These are phyloP conservation scores for Cyclotella atomus DNA, from an alignment of 108 stramenopile species.

Conservation along the genomic window DNA sequence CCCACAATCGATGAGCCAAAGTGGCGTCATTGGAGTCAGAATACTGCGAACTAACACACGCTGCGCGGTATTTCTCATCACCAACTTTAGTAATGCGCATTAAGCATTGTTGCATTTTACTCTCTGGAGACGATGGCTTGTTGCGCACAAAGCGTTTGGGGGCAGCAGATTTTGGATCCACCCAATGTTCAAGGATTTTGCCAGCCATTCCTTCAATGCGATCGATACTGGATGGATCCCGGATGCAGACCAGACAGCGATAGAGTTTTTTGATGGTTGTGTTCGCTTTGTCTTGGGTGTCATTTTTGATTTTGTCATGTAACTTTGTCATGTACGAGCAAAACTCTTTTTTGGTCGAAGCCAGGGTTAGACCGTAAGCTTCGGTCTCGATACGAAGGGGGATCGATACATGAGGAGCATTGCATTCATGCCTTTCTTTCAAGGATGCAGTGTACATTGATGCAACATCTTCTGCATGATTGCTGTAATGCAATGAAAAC, in stretches of 20 bases:
- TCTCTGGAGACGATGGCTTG: constrained; percentile 29
- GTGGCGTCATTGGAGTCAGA: constrained; percentile 41
- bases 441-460: constrained; percentile 38
- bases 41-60: constrained; percentile 48
- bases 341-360: constrained; percentile 50
- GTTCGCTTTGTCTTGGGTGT: background rate
- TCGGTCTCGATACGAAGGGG: constrained; percentile 53
- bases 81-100: constrained; percentile 47
- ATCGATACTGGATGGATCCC: constrained; percentile 45
- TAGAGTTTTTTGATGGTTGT: constrained; percentile 32
- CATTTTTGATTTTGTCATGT: constrained; percentile 17
- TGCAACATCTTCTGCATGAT: constrained; percentile 53
- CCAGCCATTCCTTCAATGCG: constrained; percentile 40
- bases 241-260: constrained; percentile 53
- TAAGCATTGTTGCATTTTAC: constrained; percentile 42
- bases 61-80: constrained; percentile 36
- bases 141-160: constrained; percentile 48
- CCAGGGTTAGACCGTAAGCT: constrained; percentile 39
- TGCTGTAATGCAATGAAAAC: constrained; percentile 13
- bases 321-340: constrained; percentile 37
- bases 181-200: constrained; percentile 39
- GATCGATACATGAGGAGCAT: constrained; percentile 30
- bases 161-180: constrained; percentile 41
- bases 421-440: constrained; percentile 34
- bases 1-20: constrained; percentile 48